Base-by-base conservation (phyloP, 306 rosid species). In the Senna tora region DNA sequence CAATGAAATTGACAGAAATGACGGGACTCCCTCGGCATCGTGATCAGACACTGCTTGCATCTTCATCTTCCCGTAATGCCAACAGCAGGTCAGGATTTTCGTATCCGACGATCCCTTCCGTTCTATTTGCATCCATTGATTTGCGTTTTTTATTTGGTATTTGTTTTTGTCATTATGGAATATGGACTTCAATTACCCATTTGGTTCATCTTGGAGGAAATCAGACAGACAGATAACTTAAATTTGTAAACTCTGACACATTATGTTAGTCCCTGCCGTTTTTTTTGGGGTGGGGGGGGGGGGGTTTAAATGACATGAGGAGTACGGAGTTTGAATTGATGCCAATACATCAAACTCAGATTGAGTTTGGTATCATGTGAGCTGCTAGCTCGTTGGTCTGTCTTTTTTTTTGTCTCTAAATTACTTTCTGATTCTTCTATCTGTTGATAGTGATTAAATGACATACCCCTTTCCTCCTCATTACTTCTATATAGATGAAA, bases 81-180 rank as follows among this genome's bases (percentile, higher is more conserved):
- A 82, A 17, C 69, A 36, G 34, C 67, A 65, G 88, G 92, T 87
- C 28, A 67, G 79, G 73, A 65, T 66, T 49, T 30, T 14, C 38
- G 43, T 16, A 61, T 68, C 42, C 7, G 21, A 55, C 13, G 12
- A 4, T 60, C 62, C 39, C n/a, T 46, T 71, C 62, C 39, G 12
- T 46, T 71, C 10, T 0, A 21, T 69, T 36, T 21, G 4, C 22
- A 9, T 61, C 67, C 7, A 33, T 17, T 52, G n/a, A 4, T 9
- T 36, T 39, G 20, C 7, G 10, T 0, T 21, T 0, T 58, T 20
- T 22, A 2, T 14, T 13, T 41, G 20, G 11, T 17, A 0, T 33
- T 47, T 45, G 46, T 21, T 50, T 22, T 57, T 34, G 45, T 22
- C 71, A 55, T 32, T 14, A 34, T 70, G 41, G 9, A 55, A 33